Base-by-base conservation (phyloP, 768 basidiomycete genomes). In the Gymnopilus dilepis region DNA sequence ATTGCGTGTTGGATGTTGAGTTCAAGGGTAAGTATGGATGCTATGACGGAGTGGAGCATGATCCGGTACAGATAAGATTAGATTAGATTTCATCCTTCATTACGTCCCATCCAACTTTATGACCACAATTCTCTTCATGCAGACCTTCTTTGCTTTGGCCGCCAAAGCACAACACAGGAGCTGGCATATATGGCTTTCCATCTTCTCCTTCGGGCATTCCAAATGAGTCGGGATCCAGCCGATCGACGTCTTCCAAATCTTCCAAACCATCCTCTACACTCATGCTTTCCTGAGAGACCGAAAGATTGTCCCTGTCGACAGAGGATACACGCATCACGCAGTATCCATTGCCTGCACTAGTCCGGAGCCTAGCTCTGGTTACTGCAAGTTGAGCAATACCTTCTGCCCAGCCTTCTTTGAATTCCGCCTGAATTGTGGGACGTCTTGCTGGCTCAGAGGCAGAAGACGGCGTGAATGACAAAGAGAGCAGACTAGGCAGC, bases 331-430 rank as follows among this genome's bases (percentile, higher is more conserved):
- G 72, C 75, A 88, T 70, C 40, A 85, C 70, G 30, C 73, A 74
- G 30, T 79, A 62, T 0, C 82, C 82, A 60, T 84, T 83, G 41
- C 63, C 72, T 66, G 80, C 82, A 28, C 83, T 85, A 63, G 79
- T 73, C 52, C 74, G 68, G 56, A 86, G 63, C 56, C 86, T 75
- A 5, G 69, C 72, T 30, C 83, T 79, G 13, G 78, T 81, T n/a
- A 80, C 79, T n/a, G 71, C 72, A 22, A 91, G 74, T 48, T 82
- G 81, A 15, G 75, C 71, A 47, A 90, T 66, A 3, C 89, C 90
- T 64, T 86, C 83, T 2, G 72, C 70, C 89, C 89, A 91, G 15
- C 89, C 90, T 26, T 73, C 77, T 68, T 78, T 78, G 66, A 91
- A 92, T 63, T 84, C 82, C 0, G 70, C 70, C 11, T 78, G 76